Evolutionary conservation across 345 rosid species (phyloP).

Genomic region (Heritiera fomes): DNA sequence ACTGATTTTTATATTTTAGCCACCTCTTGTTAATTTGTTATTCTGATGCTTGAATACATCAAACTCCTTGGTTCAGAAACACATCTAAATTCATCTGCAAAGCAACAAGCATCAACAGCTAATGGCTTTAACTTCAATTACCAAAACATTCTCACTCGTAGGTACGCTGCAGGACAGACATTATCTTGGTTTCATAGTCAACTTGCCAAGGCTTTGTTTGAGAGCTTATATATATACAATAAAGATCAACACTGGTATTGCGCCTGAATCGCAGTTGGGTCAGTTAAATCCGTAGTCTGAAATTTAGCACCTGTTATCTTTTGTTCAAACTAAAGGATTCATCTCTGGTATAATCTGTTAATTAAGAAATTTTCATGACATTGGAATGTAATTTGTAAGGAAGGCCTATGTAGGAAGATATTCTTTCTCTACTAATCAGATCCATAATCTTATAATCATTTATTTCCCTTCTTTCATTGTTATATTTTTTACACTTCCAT

Average conservation of each 20-base stretch:
- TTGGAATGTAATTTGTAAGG: not conserved
- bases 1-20: not conserved
- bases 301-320: not conserved
- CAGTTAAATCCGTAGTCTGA: not conserved
- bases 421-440: not conserved
- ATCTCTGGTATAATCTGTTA: not conserved
- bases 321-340: not conserved
- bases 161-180: not conserved
- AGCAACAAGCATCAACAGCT: not conserved
- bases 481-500: too few relatives aligned
- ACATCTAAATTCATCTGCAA: not conserved
- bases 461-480: not conserved
- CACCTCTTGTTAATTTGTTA: not conserved
- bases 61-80: not conserved
- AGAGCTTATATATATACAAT: too few relatives aligned
- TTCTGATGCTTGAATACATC: not conserved
- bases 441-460: not conserved
- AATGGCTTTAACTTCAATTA: not conserved
- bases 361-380: too few relatives aligned
- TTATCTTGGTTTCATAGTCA: not conserved
- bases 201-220: too few relatives aligned
- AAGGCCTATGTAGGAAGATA: not conserved
- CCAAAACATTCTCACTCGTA: not conserved
- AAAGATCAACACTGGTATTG: too few relatives aligned
- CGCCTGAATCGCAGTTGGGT: not conserved